These are phyloP conservation scores for Kodamaea hsintzibuensis DNA, from an alignment of 805 yeast species.

Conservation along the genomic window DNA sequence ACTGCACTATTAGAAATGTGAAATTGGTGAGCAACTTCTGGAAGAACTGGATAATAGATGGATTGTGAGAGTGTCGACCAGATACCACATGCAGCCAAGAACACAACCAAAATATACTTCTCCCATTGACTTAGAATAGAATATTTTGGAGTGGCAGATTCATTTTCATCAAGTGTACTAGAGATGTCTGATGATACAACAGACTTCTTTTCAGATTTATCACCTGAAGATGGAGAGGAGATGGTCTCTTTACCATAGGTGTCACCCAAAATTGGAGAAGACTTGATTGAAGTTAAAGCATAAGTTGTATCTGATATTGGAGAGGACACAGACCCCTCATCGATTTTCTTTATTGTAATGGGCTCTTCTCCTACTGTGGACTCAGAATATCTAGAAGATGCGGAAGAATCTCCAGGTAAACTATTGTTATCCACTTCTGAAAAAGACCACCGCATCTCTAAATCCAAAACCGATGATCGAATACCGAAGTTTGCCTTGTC, in stretches of 20 bases:
- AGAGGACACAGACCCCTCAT: background rate
- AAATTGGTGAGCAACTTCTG: constrained; percentile 55
- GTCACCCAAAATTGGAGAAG: background rate
- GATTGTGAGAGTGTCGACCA: constrained; percentile 76
- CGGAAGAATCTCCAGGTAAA: background rate
- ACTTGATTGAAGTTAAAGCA: background rate
- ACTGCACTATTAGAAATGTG: constrained; percentile 55
- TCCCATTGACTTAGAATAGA: constrained; percentile 48
- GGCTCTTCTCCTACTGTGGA: background rate
- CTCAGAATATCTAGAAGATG: background rate
- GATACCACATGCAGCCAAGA: constrained; percentile 51
- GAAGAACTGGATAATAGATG: constrained; percentile 78
- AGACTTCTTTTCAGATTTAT: background rate
- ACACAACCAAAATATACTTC: constrained; percentile 30
- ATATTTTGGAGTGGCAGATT: constrained; percentile 19
- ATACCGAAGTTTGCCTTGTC: background rate
- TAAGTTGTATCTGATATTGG: background rate
- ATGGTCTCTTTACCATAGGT: background rate
- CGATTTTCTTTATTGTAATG: background rate
- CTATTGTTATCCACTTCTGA: background rate
- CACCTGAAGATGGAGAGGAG: background rate
- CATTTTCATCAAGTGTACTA: background rate
- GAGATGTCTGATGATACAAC: background rate
- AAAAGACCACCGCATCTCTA: background rate
- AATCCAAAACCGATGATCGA: background rate